phyloP scores from a whole-genome alignment of 805 yeast genomes.

The Nakazawaea sp. region DNA sequence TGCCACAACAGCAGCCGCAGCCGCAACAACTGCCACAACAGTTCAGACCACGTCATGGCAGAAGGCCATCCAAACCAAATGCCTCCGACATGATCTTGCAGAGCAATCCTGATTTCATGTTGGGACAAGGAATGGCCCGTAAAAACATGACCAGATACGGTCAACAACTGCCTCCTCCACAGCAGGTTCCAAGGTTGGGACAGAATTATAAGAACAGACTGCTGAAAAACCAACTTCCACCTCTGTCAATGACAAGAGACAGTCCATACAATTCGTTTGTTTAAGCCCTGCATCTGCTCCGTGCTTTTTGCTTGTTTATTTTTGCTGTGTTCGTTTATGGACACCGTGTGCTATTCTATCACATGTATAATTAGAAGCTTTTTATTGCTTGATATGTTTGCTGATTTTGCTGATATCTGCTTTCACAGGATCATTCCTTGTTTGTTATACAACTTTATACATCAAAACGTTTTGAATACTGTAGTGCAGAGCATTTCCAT shows the following conservation, averaged over 20 bases:
- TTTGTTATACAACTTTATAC: no score
- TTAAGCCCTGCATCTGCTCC: background rate
- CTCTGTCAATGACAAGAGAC: conserved; percentile 32
- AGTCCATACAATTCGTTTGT: conserved; percentile 34
- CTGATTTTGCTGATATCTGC: background rate
- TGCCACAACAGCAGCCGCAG: conserved; percentile 15
- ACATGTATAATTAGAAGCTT: no score
- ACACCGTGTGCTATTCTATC: background rate
- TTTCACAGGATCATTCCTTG: background rate
- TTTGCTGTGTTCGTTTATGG: background rate
- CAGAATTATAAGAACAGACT: conserved; percentile 18
- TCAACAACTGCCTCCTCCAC: conserved; percentile 8
- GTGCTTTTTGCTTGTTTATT: background rate
- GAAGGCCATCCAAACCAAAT: conserved; percentile 16
- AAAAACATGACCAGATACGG: conserved; percentile 19
- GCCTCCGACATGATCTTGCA: conserved; percentile 36
- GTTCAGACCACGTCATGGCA: conserved; percentile 9
- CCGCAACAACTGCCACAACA: conserved; percentile 18
- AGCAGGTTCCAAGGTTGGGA: conserved; percentile 13
- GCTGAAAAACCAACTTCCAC: conserved; percentile 25
- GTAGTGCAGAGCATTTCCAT: no score
- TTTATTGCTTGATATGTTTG: background rate
- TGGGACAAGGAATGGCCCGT: conserved; percentile 13
- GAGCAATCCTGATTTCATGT: conserved; percentile 41
- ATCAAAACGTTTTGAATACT: no score